phyloP scores from a whole-genome alignment of 2,329 filamentous ascomycete genomes.

The Emmonsiellopsis sp. region DNA sequence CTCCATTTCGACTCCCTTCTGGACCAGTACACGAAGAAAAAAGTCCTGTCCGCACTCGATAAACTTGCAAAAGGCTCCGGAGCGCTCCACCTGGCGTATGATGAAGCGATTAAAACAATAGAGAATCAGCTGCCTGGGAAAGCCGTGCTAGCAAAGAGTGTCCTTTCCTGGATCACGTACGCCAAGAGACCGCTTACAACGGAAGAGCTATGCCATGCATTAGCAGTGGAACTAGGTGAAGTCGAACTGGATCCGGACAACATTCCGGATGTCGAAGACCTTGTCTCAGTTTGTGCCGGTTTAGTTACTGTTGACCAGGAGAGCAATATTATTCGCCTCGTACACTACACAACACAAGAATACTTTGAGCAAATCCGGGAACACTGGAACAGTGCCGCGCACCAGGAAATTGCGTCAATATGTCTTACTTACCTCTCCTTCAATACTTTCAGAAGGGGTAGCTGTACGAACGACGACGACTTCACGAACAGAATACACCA shows the following conservation, averaged over 20 bases:
- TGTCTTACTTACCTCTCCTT: neutral
- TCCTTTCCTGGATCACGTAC: neutral
- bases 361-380: neutral
- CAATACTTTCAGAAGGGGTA: neutral
- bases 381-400: neutral
- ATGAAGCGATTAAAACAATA: slow-evolving; percentile 25
- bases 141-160: neutral
- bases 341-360: neutral
- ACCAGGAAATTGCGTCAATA: neutral
- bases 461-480: neutral
- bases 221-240: neutral
- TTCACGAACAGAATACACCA: neutral
- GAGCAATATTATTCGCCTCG: neutral
- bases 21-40: slow-evolving; percentile 17
- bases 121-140: neutral
- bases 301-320: neutral
- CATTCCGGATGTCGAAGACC: neutral
- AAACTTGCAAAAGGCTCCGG: slow-evolving; percentile 23
- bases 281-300: neutral
- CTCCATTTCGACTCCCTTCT: slow-evolving; percentile 16
- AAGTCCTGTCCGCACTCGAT: slow-evolving; percentile 15
- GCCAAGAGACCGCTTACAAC: neutral
- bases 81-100: slow-evolving; percentile 32
- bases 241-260: neutral
- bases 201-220: neutral